Percentiles rank a stretch among this genome's conserved stretches.
phyloP scores from a whole-genome alignment of 306 rosid genomes.

The Cucurbita pepo region DNA sequence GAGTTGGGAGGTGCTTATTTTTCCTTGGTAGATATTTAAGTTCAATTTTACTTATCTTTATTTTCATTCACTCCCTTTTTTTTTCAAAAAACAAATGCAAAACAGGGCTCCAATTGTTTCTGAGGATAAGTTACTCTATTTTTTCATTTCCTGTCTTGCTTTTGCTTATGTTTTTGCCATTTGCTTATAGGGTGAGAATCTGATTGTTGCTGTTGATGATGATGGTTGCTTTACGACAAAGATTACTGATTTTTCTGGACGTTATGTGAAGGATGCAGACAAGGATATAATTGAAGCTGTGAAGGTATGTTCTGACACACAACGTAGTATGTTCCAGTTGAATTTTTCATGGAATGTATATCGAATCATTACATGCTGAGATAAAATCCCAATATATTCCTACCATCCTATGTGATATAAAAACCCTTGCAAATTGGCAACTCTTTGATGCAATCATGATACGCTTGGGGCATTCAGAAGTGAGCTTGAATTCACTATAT shows the following conservation, averaged over 20 bases:
- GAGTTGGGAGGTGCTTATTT: not conserved
- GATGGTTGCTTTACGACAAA: constrained; percentile 85
- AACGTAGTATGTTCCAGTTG: not conserved
- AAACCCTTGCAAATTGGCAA: not conserved
- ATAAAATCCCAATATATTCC: not conserved
- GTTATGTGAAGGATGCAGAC: constrained; percentile 81
- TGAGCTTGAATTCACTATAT: not conserved
- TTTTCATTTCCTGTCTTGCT: not conserved
- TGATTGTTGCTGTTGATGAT: constrained; percentile 87
- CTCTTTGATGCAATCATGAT: not conserved
- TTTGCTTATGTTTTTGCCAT: constrained; percentile 5
- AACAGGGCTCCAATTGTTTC: not conserved
- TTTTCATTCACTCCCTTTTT: not conserved
- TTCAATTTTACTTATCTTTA: not conserved
- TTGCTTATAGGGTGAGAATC: constrained; percentile 51
- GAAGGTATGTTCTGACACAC: constrained; percentile 32
- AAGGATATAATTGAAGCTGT: constrained; percentile 70
- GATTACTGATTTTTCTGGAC: constrained; percentile 55
- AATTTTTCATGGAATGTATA: not conserved
- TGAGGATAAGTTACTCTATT: not conserved
- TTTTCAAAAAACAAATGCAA: not conserved
- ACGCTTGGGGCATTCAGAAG: not conserved
- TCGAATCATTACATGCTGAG: not conserved
- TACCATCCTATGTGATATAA: not conserved
- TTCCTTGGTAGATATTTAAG: not conserved